Evolutionary conservation across 176 grass and related monocot species (phyloP), one percentile per base, ranked within the genome.

Genomic region (Hordeum marinum): DNA sequence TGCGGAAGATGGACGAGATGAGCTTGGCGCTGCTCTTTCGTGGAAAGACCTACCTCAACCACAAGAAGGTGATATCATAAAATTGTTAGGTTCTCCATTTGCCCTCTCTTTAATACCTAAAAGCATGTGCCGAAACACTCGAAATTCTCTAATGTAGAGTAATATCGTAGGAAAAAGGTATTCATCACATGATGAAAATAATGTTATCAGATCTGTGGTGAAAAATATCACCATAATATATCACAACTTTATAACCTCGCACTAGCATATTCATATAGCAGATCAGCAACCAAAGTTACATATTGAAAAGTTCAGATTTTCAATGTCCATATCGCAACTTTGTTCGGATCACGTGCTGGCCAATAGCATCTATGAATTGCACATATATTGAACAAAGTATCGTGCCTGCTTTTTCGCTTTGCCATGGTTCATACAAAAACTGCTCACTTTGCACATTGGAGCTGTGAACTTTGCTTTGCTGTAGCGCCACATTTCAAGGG

Each of bases 41-140:
- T 10, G 93, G 88, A 63, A 94, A 90, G 85, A 90, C 90, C 11
- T 92, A 92, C 72, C 85, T 94, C 35, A 88, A 90, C 75, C 90
- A 90, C 3, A 75, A 94, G 73, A 94, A 92, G 87, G 92, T 92
- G 27, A 23, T n/a, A 42, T 42, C 11, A 23, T 9, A 7, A 40
- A 41, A 69, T 12, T 7, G 5, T 24, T 42, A 42, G 68, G 1
- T 42, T 84, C 21, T 55, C 55, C 45, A 57, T 68, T 58, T 26
- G 9, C 9, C 39, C 39, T 54, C 48, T 12, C 27, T 76, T 17
- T 18, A 61, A 2, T 55, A 55, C 17, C 50, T 55, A 55, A 20
- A 55, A 55, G 6, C 50, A 55, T 55, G 50, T 55, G 17, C 50
- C 17, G 8, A 20, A 55, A 18, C 50, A 20, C 50, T 55, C 17